Base-by-base conservation (phyloP, 176 grass and related monocot genomes). In the Hordeum marinum region DNA sequence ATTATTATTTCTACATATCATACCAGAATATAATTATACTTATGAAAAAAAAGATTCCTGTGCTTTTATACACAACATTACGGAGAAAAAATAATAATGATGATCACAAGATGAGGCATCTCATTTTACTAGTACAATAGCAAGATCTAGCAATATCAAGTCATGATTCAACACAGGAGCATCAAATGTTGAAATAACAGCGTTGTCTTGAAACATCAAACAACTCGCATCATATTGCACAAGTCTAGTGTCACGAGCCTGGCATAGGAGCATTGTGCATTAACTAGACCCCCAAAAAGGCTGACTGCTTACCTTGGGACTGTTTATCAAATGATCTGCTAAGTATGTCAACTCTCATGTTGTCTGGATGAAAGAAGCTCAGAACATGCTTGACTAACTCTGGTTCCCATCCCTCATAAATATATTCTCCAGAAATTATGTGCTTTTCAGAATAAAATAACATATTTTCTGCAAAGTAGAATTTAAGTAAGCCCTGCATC, bases 261-360 rank as follows among this genome's bases (percentile, higher is more conserved):
- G 20, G 21, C 32, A 72, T 55, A 65, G 9, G 31, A 70, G 8
- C 52, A 21, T 57, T 57, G 52, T 57, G 52, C 52, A 57, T 57
- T 57, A 57, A 57, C 52, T 20, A 57, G 52, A 21, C 6, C 18
- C 52, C 52, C 50, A 48, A 65, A 31, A 85, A 75, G 73, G 80
- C n/a, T 80, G 31, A 9, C 6, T 91, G 55, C 21, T 74, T 95
- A 98, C 96, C 96, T 95, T 88, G 72, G 58, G 91, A 95, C 37
- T 93, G 81, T 75, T 88, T 95, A 87, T 98, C 93, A 87, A 98
- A 98, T 78, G 93, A 93, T 89, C 83, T 98, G 67, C 80, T 93
- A 46, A 95, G 74, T 40, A 95, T 11, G 75, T 95, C 96, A 78
- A 95, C 82, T 85, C 96, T 95, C 96, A 98, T 94, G 82, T 95